Conservation (phyloP, 2,329 filamentous ascomycete species). For the Arthrinium phaeospermum region DNA sequence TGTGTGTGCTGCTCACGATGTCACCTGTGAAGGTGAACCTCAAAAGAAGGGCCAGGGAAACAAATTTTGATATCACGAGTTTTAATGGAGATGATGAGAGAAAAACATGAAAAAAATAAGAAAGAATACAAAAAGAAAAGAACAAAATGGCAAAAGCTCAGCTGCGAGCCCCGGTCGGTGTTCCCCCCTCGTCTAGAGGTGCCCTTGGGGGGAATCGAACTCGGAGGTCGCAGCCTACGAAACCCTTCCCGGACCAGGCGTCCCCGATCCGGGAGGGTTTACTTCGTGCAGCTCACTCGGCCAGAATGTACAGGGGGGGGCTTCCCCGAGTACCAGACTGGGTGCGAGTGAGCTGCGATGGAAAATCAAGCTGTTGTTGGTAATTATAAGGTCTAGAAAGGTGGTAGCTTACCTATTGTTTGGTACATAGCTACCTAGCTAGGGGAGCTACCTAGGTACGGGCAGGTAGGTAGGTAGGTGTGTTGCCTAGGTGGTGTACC, state of each 20-base stretch:
- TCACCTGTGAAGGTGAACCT: neutral
- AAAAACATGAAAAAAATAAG: neutral
- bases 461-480: neutral
- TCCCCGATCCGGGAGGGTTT: neutral
- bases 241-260: neutral
- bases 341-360: neutral
- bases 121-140: neutral
- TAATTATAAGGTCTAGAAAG: neutral
- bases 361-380: neutral
- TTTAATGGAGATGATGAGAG: no score
- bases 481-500: neutral
- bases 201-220: neutral
- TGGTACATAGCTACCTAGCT: no score
- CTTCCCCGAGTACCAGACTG: neutral
- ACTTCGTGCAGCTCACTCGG: neutral
- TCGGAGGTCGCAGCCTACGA: neutral
- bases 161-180: neutral
- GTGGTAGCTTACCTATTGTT: neutral
- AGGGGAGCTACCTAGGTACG: neutral
- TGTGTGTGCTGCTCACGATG: neutral
- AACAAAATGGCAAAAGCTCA: neutral
- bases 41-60: neutral
- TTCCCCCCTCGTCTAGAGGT: neutral
- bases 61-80: no score
- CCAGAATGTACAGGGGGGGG: neutral